phyloP scores from a whole-genome alignment of 1,139 yeast species.

The Scheffersomyces cryptocercus region DNA sequence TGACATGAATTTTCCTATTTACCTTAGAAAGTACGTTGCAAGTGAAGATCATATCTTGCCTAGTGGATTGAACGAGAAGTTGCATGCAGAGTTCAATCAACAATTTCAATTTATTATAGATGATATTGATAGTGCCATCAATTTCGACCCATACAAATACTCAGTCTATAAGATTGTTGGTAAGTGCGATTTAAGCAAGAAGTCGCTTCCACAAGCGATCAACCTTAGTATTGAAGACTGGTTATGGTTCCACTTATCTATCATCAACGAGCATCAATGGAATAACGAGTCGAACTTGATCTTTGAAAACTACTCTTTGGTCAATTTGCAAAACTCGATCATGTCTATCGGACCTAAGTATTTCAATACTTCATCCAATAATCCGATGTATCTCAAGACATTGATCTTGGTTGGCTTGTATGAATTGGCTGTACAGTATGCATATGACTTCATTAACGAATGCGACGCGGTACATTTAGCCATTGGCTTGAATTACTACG shows the following conservation, averaged over 20 bases:
- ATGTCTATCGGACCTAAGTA: constrained; percentile 72
- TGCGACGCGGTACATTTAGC: constrained; percentile 91
- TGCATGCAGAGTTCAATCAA: constrained; percentile 81
- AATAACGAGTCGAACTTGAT: constrained; percentile 45
- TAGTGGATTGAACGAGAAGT: constrained; percentile 64
- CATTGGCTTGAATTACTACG: constrained; percentile 76
- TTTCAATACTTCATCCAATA: constrained; percentile 64
- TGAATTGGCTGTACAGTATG: constrained; percentile 76
- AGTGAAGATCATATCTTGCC: constrained; percentile 52
- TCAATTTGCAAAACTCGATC: constrained; percentile 73
- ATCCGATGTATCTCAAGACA: constrained; percentile 77
- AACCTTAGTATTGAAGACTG: constrained; percentile 90
- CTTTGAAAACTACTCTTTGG: constrained; percentile 71
- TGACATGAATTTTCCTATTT: constrained; percentile 82
- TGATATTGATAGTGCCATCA: constrained; percentile 18
- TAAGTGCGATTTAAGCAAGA: constrained; percentile 79
- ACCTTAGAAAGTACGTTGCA: constrained; percentile 70
- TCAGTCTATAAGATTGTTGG: constrained; percentile 92
- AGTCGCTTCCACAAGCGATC: constrained; percentile 69
- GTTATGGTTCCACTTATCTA: constrained; percentile 89
- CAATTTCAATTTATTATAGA: constrained; percentile 69
- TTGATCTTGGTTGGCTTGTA: constrained; percentile 76
- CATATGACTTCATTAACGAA: constrained; percentile 64
- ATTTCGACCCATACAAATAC: constrained; percentile 83
- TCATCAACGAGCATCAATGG: constrained; percentile 59